phyloP scores from a whole-genome alignment of 1,284 basidiomycete genomes.

The Puccinia brachypodii region DNA sequence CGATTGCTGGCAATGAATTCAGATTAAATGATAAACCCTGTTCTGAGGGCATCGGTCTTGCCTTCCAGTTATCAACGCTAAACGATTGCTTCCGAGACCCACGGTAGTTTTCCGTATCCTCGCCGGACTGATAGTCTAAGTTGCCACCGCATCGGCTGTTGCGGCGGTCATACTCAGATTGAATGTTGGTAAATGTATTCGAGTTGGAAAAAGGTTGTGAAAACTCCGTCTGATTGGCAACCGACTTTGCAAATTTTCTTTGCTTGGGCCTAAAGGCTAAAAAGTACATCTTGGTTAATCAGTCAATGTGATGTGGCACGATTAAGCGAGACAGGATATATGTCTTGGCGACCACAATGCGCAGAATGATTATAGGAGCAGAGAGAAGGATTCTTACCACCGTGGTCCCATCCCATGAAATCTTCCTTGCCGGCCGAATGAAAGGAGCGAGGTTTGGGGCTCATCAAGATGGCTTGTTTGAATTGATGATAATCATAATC shows the following conservation, averaged over 20 bases:
- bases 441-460: neutral
- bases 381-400: neutral
- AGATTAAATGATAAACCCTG: neutral
- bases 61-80: neutral
- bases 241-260: neutral
- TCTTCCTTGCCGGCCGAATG: neutral
- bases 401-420: neutral
- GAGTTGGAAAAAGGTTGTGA: conserved; percentile 4
- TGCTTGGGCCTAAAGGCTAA: neutral
- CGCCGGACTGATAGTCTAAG: neutral
- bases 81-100: neutral
- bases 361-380: neutral
- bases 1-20: neutral
- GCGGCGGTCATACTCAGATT: neutral
- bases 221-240: neutral
- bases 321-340: neutral
- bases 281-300: neutral
- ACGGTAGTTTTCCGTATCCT: neutral
- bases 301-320: too few species aligned
- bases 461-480: neutral
- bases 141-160: neutral
- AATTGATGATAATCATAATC: neutral
- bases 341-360: too few species aligned
- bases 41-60: neutral
- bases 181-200: neutral